Evolutionary conservation across 1,284 basidiomycete species (phyloP), one percentile per base, ranked within the genome.

Genomic region (Fomes fomentarius): DNA sequence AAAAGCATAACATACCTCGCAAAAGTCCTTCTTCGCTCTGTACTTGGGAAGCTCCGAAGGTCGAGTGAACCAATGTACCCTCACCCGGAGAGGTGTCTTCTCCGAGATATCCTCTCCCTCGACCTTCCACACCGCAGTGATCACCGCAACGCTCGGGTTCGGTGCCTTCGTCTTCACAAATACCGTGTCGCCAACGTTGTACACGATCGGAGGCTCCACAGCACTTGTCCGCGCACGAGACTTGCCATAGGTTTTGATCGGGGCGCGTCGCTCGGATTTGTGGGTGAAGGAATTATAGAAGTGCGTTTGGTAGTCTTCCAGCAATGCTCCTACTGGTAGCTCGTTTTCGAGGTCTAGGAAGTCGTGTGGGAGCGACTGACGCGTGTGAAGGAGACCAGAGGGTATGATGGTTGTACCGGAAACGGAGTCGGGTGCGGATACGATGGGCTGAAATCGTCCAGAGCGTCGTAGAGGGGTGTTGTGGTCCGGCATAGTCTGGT

Each of bases 21-120:
- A 65, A 64, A 84, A 77, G 10, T 81, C 77, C 41, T 84, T 76
- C 58, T 79, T 80, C 1, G 80, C 81, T 26, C 88, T 76, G 50
- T 83, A 70, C 25, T 71, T 68, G 3, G 85, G 78, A 47, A 90
- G 73, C 64, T 90, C 83, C 0, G 70, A 69, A 0, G 86, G 87
- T 17, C 82, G 74, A 53, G 85, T 69, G 63, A 90, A 91, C 88
- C 88, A 90, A 60, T 89, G 88, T 28, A 90, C 69, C 34, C 80
- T 76, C 28, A 88, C 69, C 47, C 78, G 74, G 72, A 83, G 80
- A 40, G 63, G 48, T 49, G 50, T 65, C 40, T 71, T 68, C 14
- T 61, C 62, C 39, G 61, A 38, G 17, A 51, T 48, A 15, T 71
- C 71, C 8, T 67, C 65, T 11, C 53, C 59, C 9, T 64, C 62